phyloP scores from a whole-genome alignment of 768 basidiomycete species.

The Tremella mesenterica region DNA sequence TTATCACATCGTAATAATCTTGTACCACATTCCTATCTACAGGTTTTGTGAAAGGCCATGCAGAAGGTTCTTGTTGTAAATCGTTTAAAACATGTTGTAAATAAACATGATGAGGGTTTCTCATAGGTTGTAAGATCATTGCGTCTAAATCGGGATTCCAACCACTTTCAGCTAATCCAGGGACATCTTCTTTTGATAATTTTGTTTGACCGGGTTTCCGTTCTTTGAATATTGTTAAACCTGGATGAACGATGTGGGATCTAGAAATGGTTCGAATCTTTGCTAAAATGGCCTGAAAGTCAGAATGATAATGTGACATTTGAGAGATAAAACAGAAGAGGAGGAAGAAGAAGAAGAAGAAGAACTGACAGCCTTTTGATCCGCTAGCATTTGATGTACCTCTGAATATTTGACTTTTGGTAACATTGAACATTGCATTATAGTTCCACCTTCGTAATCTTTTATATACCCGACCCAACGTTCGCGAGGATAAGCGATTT shows the following conservation, averaged over 20 bases:
- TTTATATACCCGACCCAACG: slow-evolving; percentile 99
- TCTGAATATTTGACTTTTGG: slow-evolving; percentile 80
- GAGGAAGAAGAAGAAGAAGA: too few species aligned
- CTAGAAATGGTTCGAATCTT: slow-evolving; percentile 80
- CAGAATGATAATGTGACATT: neutral
- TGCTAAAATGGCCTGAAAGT: slow-evolving; percentile 58
- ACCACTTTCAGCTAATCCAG: slow-evolving; percentile 83
- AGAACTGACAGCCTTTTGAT: slow-evolving; percentile 65
- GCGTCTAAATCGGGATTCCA: slow-evolving; percentile 80
- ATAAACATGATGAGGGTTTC: slow-evolving; percentile 53
- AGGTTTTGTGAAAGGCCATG: slow-evolving; percentile 81
- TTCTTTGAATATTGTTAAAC: slow-evolving; percentile 65
- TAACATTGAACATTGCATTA: slow-evolving; percentile 92
- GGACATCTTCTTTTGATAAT: slow-evolving; percentile 68
- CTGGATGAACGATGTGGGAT: slow-evolving; percentile 76
- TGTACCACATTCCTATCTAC: slow-evolving; percentile 69
- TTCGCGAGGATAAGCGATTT: slow-evolving; percentile 81
- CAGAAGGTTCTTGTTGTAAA: slow-evolving; percentile 63
- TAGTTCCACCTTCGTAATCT: slow-evolving; percentile 97
- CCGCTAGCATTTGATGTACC: slow-evolving; percentile 62
- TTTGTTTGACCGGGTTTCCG: slow-evolving; percentile 47
- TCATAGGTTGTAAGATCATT: slow-evolving; percentile 50
- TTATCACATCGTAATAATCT: slow-evolving; percentile 85
- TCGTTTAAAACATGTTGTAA: slow-evolving; percentile 74
- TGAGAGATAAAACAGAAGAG: too few species aligned